Evolutionary conservation across 495 filamentous ascomycete species (phyloP).

Genomic region (Hyaloscypha hepaticicola): DNA sequence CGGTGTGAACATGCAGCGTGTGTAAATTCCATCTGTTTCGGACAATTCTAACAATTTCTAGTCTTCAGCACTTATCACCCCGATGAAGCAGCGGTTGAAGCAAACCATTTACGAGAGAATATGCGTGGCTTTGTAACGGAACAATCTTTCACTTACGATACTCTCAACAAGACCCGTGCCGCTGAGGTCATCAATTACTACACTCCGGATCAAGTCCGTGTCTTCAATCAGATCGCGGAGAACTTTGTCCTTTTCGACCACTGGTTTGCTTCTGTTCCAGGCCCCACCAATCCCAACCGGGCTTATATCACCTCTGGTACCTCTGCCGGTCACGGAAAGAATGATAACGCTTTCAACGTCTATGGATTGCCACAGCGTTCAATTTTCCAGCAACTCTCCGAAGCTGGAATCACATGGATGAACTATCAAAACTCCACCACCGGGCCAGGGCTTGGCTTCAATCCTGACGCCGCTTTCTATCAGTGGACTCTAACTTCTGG

Average conservation of each 20-base stretch:
- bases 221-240: constrained; percentile 46
- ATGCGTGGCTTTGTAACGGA: constrained; percentile 51
- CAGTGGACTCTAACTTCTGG: constrained; percentile 41
- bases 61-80: constrained; percentile 47
- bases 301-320: constrained; percentile 47
- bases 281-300: constrained; percentile 45
- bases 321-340: constrained; percentile 46
- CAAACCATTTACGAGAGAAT: constrained; percentile 30
- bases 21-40: neutral
- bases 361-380: constrained; percentile 42
- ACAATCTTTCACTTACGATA: constrained; percentile 42
- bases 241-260: constrained; percentile 53
- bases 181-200: constrained; percentile 53
- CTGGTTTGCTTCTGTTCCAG: constrained; percentile 51
- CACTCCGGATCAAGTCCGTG: constrained; percentile 47
- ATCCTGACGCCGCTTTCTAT: constrained; percentile 34
- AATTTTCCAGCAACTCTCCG: constrained; percentile 50
- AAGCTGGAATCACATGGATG: constrained; percentile 45
- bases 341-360: constrained; percentile 43
- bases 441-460: constrained; percentile 24
- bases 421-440: constrained; percentile 47
- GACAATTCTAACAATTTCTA: constrained; percentile 9
- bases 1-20: constrained; percentile 50
- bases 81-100: constrained; percentile 38
- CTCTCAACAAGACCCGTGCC: constrained; percentile 39